Conservation (phyloP, 352 stramenopile genomes). For the Globisporangium sylvaticum region DNA sequence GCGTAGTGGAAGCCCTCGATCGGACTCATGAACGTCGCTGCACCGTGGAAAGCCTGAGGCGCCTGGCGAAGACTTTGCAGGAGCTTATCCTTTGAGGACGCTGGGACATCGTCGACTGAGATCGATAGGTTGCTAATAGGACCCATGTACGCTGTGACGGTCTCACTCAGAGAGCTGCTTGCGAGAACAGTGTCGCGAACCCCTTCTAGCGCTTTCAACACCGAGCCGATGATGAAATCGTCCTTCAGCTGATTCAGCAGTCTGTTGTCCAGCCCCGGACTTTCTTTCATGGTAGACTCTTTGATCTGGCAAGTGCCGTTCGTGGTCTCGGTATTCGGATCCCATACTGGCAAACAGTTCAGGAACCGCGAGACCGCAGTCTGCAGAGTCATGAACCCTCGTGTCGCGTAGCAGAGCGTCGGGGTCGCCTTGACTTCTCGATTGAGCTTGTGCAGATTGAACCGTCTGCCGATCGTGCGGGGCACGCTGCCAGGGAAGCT, state of each 20-base stretch:
- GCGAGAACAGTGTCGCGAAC: not conserved
- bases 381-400: slow-evolving; percentile 73
- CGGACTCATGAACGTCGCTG: slow-evolving; percentile 40
- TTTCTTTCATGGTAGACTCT: slow-evolving; percentile 25
- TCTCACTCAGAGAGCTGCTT: not conserved
- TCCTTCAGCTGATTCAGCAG: slow-evolving; percentile 44
- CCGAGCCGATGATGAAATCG: slow-evolving; percentile 48
- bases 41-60: slow-evolving; percentile 56
- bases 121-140: slow-evolving; percentile 15
- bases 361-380: slow-evolving; percentile 60
- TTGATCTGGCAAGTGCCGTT: slow-evolving; percentile 43
- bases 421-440: slow-evolving; percentile 20
- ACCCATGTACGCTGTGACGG: slow-evolving; percentile 10
- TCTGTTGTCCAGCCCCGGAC: slow-evolving; percentile 25
- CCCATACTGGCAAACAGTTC: slow-evolving; percentile 61
- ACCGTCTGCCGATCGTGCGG: slow-evolving; percentile 25
- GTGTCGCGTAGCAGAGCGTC: slow-evolving; percentile 46
- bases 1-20: slow-evolving; percentile 50
- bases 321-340: slow-evolving; percentile 23
- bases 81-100: slow-evolving; percentile 29
- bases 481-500: slow-evolving; percentile 40
- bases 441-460: slow-evolving; percentile 18
- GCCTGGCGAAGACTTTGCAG: slow-evolving; percentile 50
- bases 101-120: slow-evolving; percentile 13
- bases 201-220: slow-evolving; percentile 19